Percentiles rank a stretch among this genome's conserved stretches.
phyloP scores from a whole-genome alignment of 2,329 filamentous ascomycete species.

The Penicillium sp. region DNA sequence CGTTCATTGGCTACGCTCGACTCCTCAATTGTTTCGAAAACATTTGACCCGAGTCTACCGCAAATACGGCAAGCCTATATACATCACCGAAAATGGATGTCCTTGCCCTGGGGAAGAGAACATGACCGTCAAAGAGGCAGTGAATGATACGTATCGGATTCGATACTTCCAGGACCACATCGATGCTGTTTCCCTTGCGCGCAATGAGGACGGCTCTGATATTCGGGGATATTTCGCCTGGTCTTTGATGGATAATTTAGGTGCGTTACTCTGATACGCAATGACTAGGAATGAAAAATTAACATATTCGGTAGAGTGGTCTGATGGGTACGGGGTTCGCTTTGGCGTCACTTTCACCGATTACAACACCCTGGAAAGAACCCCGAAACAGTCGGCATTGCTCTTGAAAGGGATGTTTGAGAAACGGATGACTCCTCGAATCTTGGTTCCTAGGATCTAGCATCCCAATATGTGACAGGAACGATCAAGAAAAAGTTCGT shows the following conservation, averaged over 20 bases:
- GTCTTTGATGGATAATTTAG: slow-evolving; percentile 40
- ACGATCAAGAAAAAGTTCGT: neutral
- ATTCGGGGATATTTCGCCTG: slow-evolving; percentile 41
- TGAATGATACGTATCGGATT: slow-evolving; percentile 44
- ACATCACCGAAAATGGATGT: slow-evolving; percentile 38
- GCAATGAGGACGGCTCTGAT: slow-evolving; percentile 27
- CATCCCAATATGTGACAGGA: neutral
- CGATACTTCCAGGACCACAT: slow-evolving; percentile 47
- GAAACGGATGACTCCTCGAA: slow-evolving; percentile 14
- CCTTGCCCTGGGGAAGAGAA: slow-evolving; percentile 39
- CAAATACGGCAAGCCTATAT: slow-evolving; percentile 30
- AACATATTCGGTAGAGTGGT: slow-evolving; percentile 30
- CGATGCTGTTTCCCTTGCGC: slow-evolving; percentile 41
- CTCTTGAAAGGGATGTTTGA: slow-evolving; percentile 26
- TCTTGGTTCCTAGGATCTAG: neutral
- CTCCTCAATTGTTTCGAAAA: slow-evolving; percentile 30
- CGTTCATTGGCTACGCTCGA: slow-evolving; percentile 21
- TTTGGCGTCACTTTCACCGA: slow-evolving; percentile 36
- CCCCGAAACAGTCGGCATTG: slow-evolving; percentile 33
- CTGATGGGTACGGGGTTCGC: slow-evolving; percentile 32
- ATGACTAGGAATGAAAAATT: neutral
- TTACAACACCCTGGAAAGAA: slow-evolving; percentile 32
- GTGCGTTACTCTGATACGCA: slow-evolving; percentile 25
- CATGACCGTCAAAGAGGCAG: slow-evolving; percentile 42
- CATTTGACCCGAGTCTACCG: slow-evolving; percentile 30